phyloP scores from a whole-genome alignment of 2,329 filamentous ascomycete species.

The Aureobasidium uvarum region DNA sequence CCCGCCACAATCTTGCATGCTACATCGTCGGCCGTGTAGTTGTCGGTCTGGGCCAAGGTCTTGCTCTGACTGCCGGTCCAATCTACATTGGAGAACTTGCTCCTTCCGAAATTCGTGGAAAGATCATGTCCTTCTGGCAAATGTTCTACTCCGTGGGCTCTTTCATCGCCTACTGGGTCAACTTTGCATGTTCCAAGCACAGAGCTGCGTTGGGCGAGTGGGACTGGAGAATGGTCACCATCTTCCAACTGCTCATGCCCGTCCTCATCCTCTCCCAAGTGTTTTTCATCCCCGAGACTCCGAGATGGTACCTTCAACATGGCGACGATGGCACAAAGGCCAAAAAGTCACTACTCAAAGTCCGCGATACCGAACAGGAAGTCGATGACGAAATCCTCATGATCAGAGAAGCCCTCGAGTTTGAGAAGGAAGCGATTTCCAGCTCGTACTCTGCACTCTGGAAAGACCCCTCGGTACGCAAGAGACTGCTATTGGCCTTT shows the following conservation, averaged over 20 bases:
- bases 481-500: slow-evolving; percentile 63
- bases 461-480: slow-evolving; percentile 67
- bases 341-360: slow-evolving; percentile 55
- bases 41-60: slow-evolving; percentile 68
- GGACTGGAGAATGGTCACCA: slow-evolving; percentile 68
- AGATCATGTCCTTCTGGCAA: slow-evolving; percentile 69
- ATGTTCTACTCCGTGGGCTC: slow-evolving; percentile 65
- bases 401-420: slow-evolving; percentile 68
- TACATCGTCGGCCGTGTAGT: slow-evolving; percentile 68
- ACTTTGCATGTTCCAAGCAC: slow-evolving; percentile 61
- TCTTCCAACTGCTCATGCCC: slow-evolving; percentile 70
- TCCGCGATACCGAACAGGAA: slow-evolving; percentile 63
- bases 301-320: slow-evolving; percentile 66
- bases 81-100: slow-evolving; percentile 70
- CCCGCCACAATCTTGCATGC: slow-evolving; percentile 55
- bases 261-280: slow-evolving; percentile 60
- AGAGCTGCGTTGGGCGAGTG: slow-evolving; percentile 56
- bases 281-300: slow-evolving; percentile 66
- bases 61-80: slow-evolving; percentile 63
- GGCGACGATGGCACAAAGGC: slow-evolving; percentile 61
- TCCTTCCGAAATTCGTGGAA: slow-evolving; percentile 62
- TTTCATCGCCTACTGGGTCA: slow-evolving; percentile 66
- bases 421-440: slow-evolving; percentile 67
- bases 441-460: slow-evolving; percentile 64
- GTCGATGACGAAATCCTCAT: slow-evolving; percentile 64